Percentiles rank a stretch among this genome's conserved stretches.
These are phyloP conservation scores for Thielaviopsis populi DNA, from an alignment of 2,329 filamentous ascomycete genomes.

Conservation along the genomic window DNA sequence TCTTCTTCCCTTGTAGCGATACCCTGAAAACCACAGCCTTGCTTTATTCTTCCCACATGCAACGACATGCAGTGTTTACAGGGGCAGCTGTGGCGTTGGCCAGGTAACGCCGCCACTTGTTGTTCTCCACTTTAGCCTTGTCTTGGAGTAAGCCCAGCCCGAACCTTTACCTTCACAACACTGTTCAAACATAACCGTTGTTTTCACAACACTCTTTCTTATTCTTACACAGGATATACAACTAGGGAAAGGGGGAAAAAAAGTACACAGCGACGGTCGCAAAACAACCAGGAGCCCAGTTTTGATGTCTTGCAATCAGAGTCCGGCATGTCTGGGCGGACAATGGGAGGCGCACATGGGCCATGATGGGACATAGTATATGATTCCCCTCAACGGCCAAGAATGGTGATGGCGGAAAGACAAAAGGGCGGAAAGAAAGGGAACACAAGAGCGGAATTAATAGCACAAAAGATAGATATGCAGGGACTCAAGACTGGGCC, in stretches of 20 bases:
- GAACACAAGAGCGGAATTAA: background rate
- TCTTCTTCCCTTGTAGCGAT: background rate
- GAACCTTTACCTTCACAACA: background rate
- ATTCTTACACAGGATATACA: conserved; percentile 5
- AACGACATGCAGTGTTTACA: background rate
- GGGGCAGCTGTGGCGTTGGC: conserved; percentile 9
- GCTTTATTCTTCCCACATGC: background rate
- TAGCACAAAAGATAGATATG: background rate
- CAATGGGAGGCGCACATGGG: no score
- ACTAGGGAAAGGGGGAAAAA: background rate
- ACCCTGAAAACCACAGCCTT: background rate
- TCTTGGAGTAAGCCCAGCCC: background rate
- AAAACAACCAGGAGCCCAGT: background rate
- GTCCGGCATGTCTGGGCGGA: background rate
- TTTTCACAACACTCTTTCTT: background rate
- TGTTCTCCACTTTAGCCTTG: background rate
- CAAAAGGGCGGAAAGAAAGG: background rate
- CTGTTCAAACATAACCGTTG: no score
- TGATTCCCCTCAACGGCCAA: no score
- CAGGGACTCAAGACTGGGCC: no score
- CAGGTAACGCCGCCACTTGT: conserved; percentile 7
- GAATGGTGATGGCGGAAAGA: background rate
- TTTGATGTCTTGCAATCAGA: background rate
- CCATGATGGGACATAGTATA: no score
- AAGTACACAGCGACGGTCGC: background rate